Evolutionary conservation across 179 eudicot species (phyloP).

Genomic region (Beta macrorhiza): DNA sequence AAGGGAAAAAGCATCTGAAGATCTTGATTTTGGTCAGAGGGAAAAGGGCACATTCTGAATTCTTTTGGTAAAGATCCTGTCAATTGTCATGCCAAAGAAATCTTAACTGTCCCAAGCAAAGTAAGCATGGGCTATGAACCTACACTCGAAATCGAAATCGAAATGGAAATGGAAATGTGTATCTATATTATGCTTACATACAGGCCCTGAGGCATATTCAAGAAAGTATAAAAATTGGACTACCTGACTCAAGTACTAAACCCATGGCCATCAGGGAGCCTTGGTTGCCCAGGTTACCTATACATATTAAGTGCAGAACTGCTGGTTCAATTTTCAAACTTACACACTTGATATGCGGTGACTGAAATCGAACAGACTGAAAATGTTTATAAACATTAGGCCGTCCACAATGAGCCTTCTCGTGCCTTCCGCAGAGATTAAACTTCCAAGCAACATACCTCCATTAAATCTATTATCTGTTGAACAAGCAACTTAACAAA

Average conservation of each 20-base stretch:
- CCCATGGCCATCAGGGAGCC: no score
- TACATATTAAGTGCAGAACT: neutral
- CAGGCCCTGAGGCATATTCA: neutral
- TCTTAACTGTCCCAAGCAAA: neutral
- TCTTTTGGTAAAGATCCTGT: neutral
- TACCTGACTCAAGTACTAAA: no score
- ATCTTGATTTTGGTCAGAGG: neutral
- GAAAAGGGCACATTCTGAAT: neutral
- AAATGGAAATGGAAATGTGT: neutral
- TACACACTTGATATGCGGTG: neutral
- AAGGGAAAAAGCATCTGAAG: neutral
- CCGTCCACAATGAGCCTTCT: neutral
- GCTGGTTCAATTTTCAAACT: neutral
- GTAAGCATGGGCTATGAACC: neutral
- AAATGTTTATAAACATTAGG: neutral
- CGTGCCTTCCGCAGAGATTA: neutral
- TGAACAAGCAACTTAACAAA: neutral
- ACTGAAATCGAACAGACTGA: neutral
- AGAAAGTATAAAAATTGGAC: neutral
- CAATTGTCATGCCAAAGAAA: neutral
- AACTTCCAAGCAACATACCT: neutral
- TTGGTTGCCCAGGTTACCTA: no score
- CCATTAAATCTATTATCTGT: neutral
- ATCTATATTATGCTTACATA: neutral
- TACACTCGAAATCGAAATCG: neutral